Base-by-base conservation (phyloP, 1,139 yeast species). In the Scheffersomyces illinoinensis region DNA sequence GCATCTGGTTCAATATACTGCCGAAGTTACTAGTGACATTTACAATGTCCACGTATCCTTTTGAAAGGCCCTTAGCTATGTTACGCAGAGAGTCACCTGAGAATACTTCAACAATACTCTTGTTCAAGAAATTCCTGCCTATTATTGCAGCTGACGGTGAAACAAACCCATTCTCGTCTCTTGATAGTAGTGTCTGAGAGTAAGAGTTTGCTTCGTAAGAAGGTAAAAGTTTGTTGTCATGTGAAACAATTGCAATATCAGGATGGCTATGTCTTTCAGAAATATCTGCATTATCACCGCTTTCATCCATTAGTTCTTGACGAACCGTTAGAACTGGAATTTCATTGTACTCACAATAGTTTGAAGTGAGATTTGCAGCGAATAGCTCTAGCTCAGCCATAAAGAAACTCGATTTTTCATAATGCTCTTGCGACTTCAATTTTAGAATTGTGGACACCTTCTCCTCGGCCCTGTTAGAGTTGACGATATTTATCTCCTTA, bases 1-100 rank as follows among this genome's bases (percentile, higher is more conserved):
- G 85, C n/a, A 74, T 69, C 59, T 80, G 85, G 64, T 81, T 80
- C 49, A 78, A 33, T 5, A 78, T 57, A 0, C 70, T 69, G 58
- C 71, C 77, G 51, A 71, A 68, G 18, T 67, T 66, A n/a, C 62
- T 60, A 24, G 71, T 60, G 0, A 71, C 67, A 54, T 68, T 67
- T 17, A 68, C 52, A 21, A 77, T 62, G 20, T 71, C 65, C 7
- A 73, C 75, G 55, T 64, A 67, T 2, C 83, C 84, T 43, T 58
- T 53, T 0, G 65, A 58, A n/a, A 76, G 59, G 0, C 84, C 84
- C 24, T 61, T 57, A 1, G 74, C 66, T 8, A 69, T 56, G 56
- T 72, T 63, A 17, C 61, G 61, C 49, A 49, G 54, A 14, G 51
- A 56, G 12, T 49, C 21, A 7, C 50, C 60, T 1, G 54, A 46